A percentile compares a stretch with the other conserved stretches of the same genome.
Conservation (phyloP, 1,139 yeast genomes). For the Suzukiozyma palmioleophila region DNA sequence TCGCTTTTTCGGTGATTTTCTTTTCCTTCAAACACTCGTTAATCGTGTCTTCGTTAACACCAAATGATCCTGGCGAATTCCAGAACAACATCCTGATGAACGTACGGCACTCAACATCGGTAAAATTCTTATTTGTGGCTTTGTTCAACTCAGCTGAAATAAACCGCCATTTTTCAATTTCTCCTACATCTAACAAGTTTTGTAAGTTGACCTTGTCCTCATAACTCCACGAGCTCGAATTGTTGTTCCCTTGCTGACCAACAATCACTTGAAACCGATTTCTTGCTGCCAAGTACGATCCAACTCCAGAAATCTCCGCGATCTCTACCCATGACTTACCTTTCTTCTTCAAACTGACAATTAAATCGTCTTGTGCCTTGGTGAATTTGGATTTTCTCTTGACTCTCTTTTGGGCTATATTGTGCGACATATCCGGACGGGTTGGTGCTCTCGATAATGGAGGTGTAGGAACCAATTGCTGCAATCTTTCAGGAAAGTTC, state of each 20-base stretch:
- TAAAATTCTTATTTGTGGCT: conserved; percentile 51
- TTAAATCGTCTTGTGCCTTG: conserved; percentile 63
- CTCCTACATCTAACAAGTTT: conserved; percentile 60
- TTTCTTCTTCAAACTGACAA: conserved; percentile 54
- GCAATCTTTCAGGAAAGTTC: conserved; percentile 14
- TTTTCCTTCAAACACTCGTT: conserved; percentile 36
- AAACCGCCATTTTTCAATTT: conserved; percentile 65
- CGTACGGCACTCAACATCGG: conserved; percentile 53
- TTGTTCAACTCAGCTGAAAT: conserved; percentile 59
- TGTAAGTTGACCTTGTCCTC: conserved; percentile 55
- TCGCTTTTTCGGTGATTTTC: conserved; percentile 33
- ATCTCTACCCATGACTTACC: conserved; percentile 76
- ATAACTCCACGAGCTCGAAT: conserved; percentile 59
- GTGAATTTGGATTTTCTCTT: conserved; percentile 65
- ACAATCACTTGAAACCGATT: conserved; percentile 77
- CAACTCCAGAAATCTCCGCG: conserved; percentile 63
- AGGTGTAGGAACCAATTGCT: conserved; percentile 31
- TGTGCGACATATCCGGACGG: conserved; percentile 26
- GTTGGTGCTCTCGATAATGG: conserved; percentile 31
- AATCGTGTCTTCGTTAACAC: conserved; percentile 44
- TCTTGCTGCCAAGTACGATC: conserved; percentile 68
- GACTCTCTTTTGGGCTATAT: conserved; percentile 41
- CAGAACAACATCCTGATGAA: conserved; percentile 51
- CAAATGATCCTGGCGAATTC: conserved; percentile 54
- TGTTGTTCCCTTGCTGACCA: conserved; percentile 77